Base-by-base conservation (phyloP, 768 basidiomycete genomes). In the Megacollybia marginata region DNA sequence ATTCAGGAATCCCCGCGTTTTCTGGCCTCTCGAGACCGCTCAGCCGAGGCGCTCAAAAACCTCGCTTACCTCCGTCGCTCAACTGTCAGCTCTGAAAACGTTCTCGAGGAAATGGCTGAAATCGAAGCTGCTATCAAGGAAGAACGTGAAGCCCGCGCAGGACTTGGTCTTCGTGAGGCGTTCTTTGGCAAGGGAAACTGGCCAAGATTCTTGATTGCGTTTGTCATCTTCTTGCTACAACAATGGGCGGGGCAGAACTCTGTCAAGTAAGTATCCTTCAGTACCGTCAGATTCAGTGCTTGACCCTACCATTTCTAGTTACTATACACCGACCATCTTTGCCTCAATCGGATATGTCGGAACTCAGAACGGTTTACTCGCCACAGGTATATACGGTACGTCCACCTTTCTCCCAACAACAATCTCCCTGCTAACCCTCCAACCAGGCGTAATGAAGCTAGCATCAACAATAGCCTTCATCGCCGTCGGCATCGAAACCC, bases 161-260 rank as follows among this genome's bases (percentile, higher is more conserved):
- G 82, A 5, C 71, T 88, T 9, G 83, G 85, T 1, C 54, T 75
- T 51, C 79, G 71, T 55, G 83, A 88, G 56, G 86, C 86, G 2
- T 85, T 91, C 68, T 69, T 88, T 38, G 84, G 84, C n/a, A 87
- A 86, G 60, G 91, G 92, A 44, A 92, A 92, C 67, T 75, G 80
- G 42, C 68, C 83, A 52, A 82, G 92, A 20, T 92, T 93, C 70
- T 68, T 85, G n/a, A 90, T 93, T 57, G 90, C 90, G 1, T 82
- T 88, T 55, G 64, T 76, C 23, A 88, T 90, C 53, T 90, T 91
- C 70, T 61, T 86, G 52, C 68, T 90, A 8, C 90, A 92, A 56
- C 88, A 92, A 60, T 90, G 83, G 83, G 75, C 78, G 43, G 91
- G 91, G 1, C 90, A 92, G 62, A 89, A 92, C 65, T 83, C 84